Base-by-base conservation (phyloP, 164 flowering plant genomes). In the Warburgia ugandensis region DNA sequence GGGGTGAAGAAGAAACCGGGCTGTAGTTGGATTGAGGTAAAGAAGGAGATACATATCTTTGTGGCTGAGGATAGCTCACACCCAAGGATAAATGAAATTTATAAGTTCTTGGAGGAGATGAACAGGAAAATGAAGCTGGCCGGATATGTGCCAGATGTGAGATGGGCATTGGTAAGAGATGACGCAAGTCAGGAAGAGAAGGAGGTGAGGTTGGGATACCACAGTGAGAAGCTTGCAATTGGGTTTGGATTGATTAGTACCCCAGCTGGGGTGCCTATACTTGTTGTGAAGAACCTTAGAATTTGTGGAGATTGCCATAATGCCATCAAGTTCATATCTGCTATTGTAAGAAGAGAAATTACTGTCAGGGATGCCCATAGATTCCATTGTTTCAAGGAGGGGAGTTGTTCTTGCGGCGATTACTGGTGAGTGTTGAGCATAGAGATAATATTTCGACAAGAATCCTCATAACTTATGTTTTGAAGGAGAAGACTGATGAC, bases 271-370 rank as follows among this genome's bases (percentile, higher is more conserved):
- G 78, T 68, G 55, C 74, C 92, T 12, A 63, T 81, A 51, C 73
- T 77, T 16, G 90, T 81, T 43, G 57, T 78, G 59, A 84, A 87
- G 67, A 87, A 84, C 66, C 69, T 83, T 30, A 70, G 89, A 54
- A 80, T 86, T 17, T 83, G 95, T 66, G 84, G 82, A 29, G 91
- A 86, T 61, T 87, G 96, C 57, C 90, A 87, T 45, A 80, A 73
- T 62, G 92, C 87, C 27, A 72, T 84, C 50, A 81, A 81, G 62
- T 68, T 67, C 50, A 77, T 87, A 1, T 81, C 92, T 54, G 63
- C 73, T 1, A 73, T 81, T 55, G 45, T 73, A 11, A 61, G 66
- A 12, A 75, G 96, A 60, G 86, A 81, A 59, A 86, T 86, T 33
- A 81, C 83, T 41, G 72, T 86, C 8, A 79, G 92, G 61, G 96